Base-by-base conservation (phyloP, 2,329 filamentous ascomycete species). In the Orbilia blumenaviensis region DNA sequence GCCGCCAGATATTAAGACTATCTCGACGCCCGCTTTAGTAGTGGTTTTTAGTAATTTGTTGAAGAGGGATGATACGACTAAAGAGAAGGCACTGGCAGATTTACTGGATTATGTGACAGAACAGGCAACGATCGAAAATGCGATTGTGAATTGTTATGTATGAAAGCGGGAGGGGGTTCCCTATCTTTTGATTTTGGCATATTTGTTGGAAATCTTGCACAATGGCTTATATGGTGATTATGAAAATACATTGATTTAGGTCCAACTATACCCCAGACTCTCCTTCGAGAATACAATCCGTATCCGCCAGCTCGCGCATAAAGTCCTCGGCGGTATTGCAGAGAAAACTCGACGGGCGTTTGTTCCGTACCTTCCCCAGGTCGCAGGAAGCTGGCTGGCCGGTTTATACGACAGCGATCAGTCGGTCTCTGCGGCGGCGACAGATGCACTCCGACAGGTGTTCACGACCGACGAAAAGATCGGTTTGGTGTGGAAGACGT, bases 21-120 rank as follows among this genome's bases (percentile, higher is more conserved):
- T 99, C 74, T 91, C 89, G 48, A 90, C 97, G 80, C 87, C 93
- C 6, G 91, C 95, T 81, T 86, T 94, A 38, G 89, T 94, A 38
- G 93, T 98, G 12, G 89, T 90, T n/a, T 92, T 97, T 84, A 96
- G 97, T 83, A 97, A 96, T 80, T 84, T 97, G 2, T 87, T 90
- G 60, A 99, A 98, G 84, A 96, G 95, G 83, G 94, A 97, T 84
- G 91, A 90, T 80, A 96, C 89, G 9, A 99, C 95, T 38, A 96
- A 97, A 82, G 87, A 91, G 6, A 97, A 94, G 82, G 94, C 92
- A 0, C 85, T 99, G 27, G 94, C 98, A 80, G 94, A 98, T 62
- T 84, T 99, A 18, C 86, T 91, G 81, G 85, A 92, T 41, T 85
- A 86, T 78, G 83, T 86, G 66, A 84, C 86, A 79, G 88, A 87